Conservation (phyloP, 2,329 filamentous ascomycete species). For the Fusarium duplospermum region DNA sequence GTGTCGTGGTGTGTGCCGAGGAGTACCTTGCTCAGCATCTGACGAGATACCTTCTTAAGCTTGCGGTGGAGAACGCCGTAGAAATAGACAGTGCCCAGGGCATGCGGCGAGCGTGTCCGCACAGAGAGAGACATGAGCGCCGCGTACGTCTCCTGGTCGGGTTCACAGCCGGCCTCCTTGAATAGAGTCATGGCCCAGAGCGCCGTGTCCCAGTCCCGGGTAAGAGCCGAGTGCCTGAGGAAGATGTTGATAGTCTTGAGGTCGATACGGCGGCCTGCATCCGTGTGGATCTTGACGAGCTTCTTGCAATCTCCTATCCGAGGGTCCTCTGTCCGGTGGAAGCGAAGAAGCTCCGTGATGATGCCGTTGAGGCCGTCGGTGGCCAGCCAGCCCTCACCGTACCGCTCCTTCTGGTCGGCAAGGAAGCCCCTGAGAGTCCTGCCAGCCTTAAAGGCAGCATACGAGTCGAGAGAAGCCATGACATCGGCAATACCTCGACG, state of each 20-base stretch:
- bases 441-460: slow-evolving; percentile 53
- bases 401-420: slow-evolving; percentile 54
- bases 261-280: slow-evolving; percentile 43
- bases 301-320: slow-evolving; percentile 43
- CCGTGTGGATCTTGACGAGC: slow-evolving; percentile 41
- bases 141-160: slow-evolving; percentile 50
- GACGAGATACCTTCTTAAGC: slow-evolving; percentile 42
- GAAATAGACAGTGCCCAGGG: slow-evolving; percentile 49
- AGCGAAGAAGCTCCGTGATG: slow-evolving; percentile 56
- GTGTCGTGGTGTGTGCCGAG: slow-evolving; percentile 36
- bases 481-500: slow-evolving; percentile 54
- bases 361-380: slow-evolving; percentile 51
- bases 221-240: slow-evolving; percentile 46
- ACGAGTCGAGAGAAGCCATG: slow-evolving; percentile 58
- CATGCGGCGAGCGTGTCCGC: slow-evolving; percentile 44
- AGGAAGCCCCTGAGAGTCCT: slow-evolving; percentile 53
- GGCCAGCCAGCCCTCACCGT: slow-evolving; percentile 60
- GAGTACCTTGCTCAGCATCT: slow-evolving; percentile 42
- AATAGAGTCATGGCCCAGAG: slow-evolving; percentile 45
- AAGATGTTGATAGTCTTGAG: slow-evolving; percentile 53
- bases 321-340: slow-evolving; percentile 45
- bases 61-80: slow-evolving; percentile 48
- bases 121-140: slow-evolving; percentile 54
- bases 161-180: slow-evolving; percentile 32
- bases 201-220: slow-evolving; percentile 48